Evolutionary conservation across 805 yeast species (phyloP).

Genomic region (Torulaspora maleeae): DNA sequence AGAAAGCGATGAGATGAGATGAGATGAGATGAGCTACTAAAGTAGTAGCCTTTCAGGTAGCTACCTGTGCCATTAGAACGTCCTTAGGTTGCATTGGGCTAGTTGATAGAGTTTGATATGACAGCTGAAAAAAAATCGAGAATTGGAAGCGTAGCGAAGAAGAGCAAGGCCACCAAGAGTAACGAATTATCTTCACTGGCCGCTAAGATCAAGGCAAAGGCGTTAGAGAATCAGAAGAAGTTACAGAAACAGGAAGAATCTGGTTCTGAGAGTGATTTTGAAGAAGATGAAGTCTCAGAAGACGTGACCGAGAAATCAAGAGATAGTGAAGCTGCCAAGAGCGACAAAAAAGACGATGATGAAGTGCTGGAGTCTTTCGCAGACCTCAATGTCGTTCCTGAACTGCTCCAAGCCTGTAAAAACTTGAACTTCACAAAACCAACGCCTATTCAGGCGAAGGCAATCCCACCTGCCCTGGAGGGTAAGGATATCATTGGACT

Average conservation of each 20-base stretch:
- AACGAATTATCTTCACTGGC: slow-evolving; percentile 45
- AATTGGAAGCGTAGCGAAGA: slow-evolving; percentile 3
- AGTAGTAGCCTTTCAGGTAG: not conserved
- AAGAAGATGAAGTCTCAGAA: slow-evolving; percentile 13
- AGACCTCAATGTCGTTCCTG: slow-evolving; percentile 66
- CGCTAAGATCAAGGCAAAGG: slow-evolving; percentile 48
- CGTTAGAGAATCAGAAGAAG: slow-evolving; percentile 33
- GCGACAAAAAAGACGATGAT: slow-evolving; percentile 10
- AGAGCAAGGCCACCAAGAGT: slow-evolving; percentile 12
- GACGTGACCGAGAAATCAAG: slow-evolving; percentile 8
- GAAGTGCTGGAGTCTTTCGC: slow-evolving; percentile 41
- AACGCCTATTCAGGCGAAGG: slow-evolving; percentile 88
- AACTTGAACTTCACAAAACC: slow-evolving; percentile 73
- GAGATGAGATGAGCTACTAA: slow-evolving; percentile 5
- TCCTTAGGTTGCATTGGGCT: not conserved
- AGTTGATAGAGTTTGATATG: not conserved
- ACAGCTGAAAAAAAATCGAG: slow-evolving; percentile 4
- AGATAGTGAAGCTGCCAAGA: slow-evolving; percentile 3
- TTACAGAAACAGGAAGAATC: slow-evolving; percentile 8
- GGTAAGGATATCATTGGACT: slow-evolving; percentile 93
- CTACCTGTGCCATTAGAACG: not conserved
- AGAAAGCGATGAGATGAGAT: slow-evolving; percentile 22
- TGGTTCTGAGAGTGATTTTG: slow-evolving; percentile 8
- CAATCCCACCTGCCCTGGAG: slow-evolving; percentile 84
- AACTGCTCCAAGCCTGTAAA: slow-evolving; percentile 73